Evolutionary conservation across 176 grass and related monocot genomes (phyloP).

Genomic region (Eleusine coracana): DNA sequence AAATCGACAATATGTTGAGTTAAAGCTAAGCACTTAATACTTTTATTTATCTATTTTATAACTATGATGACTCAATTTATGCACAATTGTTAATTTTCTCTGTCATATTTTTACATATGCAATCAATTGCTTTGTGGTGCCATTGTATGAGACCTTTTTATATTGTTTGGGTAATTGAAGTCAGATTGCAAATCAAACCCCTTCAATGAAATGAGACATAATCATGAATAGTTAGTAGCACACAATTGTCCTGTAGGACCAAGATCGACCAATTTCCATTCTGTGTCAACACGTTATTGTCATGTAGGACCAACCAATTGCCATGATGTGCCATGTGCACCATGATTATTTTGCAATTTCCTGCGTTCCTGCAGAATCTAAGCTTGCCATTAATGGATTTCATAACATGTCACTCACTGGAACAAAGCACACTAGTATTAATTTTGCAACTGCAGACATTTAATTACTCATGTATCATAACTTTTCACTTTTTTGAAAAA

Average conservation of each 20-base stretch:
- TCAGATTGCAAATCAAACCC: not conserved
- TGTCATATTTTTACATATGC: not conserved
- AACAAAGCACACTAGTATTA: not conserved
- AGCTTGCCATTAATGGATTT: conserved; percentile 30
- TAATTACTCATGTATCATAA: not conserved
- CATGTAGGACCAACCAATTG: conserved; percentile 30
- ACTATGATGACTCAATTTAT: not conserved
- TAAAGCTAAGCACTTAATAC: conserved; percentile 8
- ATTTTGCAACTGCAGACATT: not conserved
- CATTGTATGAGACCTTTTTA: not conserved
- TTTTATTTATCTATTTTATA: not conserved
- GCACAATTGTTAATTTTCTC: conserved; percentile 11
- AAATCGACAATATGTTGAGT: conserved; percentile 26
- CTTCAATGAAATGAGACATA: not conserved
- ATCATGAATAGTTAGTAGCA: conserved; percentile 4
- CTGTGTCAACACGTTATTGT: not conserved
- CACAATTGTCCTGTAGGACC: conserved; percentile 33
- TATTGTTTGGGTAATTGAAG: not conserved
- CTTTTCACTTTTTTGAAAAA: not conserved
- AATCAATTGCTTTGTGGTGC: not conserved
- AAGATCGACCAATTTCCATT: not conserved
- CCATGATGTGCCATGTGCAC: conserved; percentile 29
- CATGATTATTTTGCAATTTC: conserved; percentile 13
- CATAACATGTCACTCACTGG: conserved; percentile 10
- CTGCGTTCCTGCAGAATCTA: conserved; percentile 27